Conservation (phyloP, 1,284 basidiomycete species). For the Schizophyllum amplum region DNA sequence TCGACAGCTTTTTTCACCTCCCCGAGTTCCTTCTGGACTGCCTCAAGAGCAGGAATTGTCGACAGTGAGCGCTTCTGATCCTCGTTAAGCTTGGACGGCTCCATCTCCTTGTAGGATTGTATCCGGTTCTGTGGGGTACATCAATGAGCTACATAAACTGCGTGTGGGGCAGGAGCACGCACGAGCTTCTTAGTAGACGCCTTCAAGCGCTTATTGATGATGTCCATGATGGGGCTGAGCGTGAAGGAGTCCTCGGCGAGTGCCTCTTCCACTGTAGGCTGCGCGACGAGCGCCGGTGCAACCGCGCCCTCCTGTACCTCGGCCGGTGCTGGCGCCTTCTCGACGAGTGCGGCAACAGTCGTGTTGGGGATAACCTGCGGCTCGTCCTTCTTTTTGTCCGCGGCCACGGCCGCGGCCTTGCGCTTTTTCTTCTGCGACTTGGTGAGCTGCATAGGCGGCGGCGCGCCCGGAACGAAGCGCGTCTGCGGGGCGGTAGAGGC, state of each 20-base stretch:
- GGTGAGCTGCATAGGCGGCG: slow-evolving; percentile 43
- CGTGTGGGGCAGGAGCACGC: slow-evolving; percentile 23
- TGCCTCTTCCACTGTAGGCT: slow-evolving; percentile 32
- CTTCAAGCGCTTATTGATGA: slow-evolving; percentile 71
- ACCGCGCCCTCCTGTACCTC: slow-evolving; percentile 43
- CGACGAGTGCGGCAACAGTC: slow-evolving; percentile 38
- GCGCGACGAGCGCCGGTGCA: slow-evolving; percentile 37
- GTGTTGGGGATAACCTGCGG: slow-evolving; percentile 31
- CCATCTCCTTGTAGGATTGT: slow-evolving; percentile 56
- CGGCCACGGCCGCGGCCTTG: slow-evolving; percentile 31
- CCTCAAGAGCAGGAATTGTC: slow-evolving; percentile 67
- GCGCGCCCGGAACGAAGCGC: slow-evolving; percentile 69
- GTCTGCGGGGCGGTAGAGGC: slow-evolving; percentile 20
- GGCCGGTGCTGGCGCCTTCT: slow-evolving; percentile 39
- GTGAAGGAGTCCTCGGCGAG: slow-evolving; percentile 40
- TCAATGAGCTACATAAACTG: slow-evolving; percentile 2
- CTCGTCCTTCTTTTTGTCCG: too few species aligned
- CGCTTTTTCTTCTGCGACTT: slow-evolving; percentile 68
- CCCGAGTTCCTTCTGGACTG: slow-evolving; percentile 68
- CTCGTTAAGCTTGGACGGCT: slow-evolving; percentile 69
- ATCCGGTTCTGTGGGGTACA: slow-evolving; percentile 54
- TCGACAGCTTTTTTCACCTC: slow-evolving; percentile 78
- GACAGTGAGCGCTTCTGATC: slow-evolving; percentile 72
- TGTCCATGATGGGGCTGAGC: slow-evolving; percentile 63
- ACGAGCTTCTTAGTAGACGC: slow-evolving; percentile 79